Percentiles rank a stretch among this genome's conserved stretches.
Conservation (phyloP, 2,329 filamentous ascomycete species). For the Alternaria incomplexa region DNA sequence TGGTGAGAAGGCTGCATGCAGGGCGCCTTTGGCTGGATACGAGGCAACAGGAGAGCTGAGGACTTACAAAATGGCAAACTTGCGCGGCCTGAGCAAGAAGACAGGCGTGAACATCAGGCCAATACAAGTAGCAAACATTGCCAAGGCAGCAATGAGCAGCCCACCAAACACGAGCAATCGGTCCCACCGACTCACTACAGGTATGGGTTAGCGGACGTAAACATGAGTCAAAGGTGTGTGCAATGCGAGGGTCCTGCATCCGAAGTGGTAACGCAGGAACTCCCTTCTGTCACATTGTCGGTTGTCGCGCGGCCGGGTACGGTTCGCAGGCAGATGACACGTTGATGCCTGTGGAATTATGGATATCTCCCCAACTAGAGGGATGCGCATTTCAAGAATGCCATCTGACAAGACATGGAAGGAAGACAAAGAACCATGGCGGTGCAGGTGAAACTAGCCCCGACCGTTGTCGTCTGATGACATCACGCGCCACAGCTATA, state of each 20-base stretch:
- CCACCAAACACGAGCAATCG: constrained; percentile 83
- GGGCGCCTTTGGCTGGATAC: constrained; percentile 18
- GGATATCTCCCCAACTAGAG: constrained; percentile 8
- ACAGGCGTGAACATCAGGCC: constrained; percentile 76
- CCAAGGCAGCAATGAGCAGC: constrained; percentile 60
- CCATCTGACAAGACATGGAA: constrained; percentile 23
- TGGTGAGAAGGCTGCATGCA: constrained; percentile 23
- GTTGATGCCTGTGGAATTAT: constrained; percentile 9
- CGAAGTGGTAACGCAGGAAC: constrained; percentile 52
- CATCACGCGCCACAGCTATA: constrained; percentile 33
- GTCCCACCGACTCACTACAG: constrained; percentile 93
- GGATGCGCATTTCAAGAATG: constrained; percentile 27
- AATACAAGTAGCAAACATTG: constrained; percentile 94
- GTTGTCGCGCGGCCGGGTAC: constrained; percentile 32
- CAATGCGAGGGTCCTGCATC: constrained; percentile 48
- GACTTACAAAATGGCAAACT: constrained; percentile 97
- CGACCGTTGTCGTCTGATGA: constrained; percentile 27
- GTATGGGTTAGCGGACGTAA: constrained; percentile 40
- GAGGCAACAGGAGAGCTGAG: constrained; percentile 24
- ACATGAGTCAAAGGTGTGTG: constrained; percentile 27
- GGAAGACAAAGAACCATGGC: constrained; percentile 17
- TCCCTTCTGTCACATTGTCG: constrained; percentile 43
- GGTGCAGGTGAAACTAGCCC: constrained; percentile 36
- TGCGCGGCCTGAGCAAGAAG: constrained; percentile 79
- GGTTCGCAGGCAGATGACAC: constrained; percentile 38